A percentile compares a stretch with the other conserved stretches of the same genome.
These are phyloP conservation scores for Marasmius sp. DNA, from an alignment of 1,284 basidiomycete genomes.

Conservation along the genomic window DNA sequence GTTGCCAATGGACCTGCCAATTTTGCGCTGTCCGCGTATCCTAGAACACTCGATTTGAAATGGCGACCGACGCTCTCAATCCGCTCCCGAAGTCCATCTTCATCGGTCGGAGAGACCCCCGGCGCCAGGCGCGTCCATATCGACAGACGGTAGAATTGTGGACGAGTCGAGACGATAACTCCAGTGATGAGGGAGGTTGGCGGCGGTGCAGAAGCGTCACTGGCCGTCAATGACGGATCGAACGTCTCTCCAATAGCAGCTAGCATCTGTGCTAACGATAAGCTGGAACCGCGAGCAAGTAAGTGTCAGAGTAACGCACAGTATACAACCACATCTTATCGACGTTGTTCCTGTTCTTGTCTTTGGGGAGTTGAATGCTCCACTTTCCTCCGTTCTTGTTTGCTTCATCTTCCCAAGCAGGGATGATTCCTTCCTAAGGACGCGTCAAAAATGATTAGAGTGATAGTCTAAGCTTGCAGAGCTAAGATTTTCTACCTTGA, in stretches of 20 bases:
- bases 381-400: constrained; percentile 98
- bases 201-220: constrained; percentile 45
- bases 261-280: constrained; percentile 70
- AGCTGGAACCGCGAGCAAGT: not conserved
- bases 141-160: constrained; percentile 94
- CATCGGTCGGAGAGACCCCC: constrained; percentile 36
- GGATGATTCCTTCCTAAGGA: constrained; percentile 85
- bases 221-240: constrained; percentile 73
- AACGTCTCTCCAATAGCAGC: constrained; percentile 97
- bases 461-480: not conserved
- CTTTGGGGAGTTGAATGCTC: constrained; percentile 96
- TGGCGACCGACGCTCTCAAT: constrained; percentile 72
- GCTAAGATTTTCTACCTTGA: constrained; percentile 67
- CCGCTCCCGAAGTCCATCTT: constrained; percentile 63
- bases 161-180: constrained; percentile 92
- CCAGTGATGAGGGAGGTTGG: constrained; percentile 84
- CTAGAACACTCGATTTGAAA: constrained; percentile 91
- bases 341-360: constrained; percentile 83
- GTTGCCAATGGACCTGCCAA: constrained; percentile 83
- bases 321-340: constrained; percentile 99
- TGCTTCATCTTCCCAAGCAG: constrained; percentile 94
- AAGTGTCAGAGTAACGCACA: constrained; percentile 43
- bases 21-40: constrained; percentile 74
- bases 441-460: constrained; percentile 13
- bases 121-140: constrained; percentile 95